Conservation (phyloP, 208 protist species). For the Crithidia mellificae region DNA sequence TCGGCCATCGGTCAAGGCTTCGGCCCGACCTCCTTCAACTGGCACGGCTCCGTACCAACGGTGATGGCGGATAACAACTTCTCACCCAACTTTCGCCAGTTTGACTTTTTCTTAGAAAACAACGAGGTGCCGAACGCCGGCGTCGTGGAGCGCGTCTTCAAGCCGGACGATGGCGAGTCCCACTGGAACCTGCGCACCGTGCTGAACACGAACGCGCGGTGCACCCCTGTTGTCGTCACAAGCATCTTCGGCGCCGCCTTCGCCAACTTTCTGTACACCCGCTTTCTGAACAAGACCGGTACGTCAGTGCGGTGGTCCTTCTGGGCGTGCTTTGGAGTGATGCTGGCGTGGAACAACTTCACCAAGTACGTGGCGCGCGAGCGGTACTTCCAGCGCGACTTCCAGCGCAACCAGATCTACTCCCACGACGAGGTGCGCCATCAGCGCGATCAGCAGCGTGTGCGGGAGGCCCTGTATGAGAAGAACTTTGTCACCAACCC, state of each 20-base stretch:
- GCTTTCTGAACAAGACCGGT: conserved; percentile 66
- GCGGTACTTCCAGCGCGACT: conserved; percentile 86
- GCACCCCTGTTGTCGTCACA: conserved; percentile 75
- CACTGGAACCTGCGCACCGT: conserved; percentile 75
- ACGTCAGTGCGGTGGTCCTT: conserved; percentile 84
- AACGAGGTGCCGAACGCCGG: conserved; percentile 65
- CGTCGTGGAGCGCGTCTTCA: conserved; percentile 75
- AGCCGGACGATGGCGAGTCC: conserved; percentile 67
- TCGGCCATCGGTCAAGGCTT: conserved; percentile 36
- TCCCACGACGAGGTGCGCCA: conserved; percentile 80
- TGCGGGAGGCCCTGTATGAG: conserved; percentile 85
- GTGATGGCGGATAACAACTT: conserved; percentile 69
- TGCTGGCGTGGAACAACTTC: conserved; percentile 83
- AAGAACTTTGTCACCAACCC: conserved; percentile 88
- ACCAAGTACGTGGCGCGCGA: conserved; percentile 85
- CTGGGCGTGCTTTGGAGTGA: conserved; percentile 65
- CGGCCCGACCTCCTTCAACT: conserved; percentile 73
- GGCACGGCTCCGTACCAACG: conserved; percentile 79
- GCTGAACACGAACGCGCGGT: conserved; percentile 68
- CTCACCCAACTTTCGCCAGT: conserved; percentile 87
- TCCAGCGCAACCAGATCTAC: conserved; percentile 88
- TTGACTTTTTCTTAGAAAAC: conserved; percentile 84
- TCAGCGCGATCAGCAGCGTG: conserved; percentile 81
- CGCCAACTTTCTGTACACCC: conserved; percentile 78
- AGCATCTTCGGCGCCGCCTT: conserved; percentile 75